Base-by-base conservation (phyloP, 2,329 filamentous ascomycete genomes). In the Pezicula neosporulosa region DNA sequence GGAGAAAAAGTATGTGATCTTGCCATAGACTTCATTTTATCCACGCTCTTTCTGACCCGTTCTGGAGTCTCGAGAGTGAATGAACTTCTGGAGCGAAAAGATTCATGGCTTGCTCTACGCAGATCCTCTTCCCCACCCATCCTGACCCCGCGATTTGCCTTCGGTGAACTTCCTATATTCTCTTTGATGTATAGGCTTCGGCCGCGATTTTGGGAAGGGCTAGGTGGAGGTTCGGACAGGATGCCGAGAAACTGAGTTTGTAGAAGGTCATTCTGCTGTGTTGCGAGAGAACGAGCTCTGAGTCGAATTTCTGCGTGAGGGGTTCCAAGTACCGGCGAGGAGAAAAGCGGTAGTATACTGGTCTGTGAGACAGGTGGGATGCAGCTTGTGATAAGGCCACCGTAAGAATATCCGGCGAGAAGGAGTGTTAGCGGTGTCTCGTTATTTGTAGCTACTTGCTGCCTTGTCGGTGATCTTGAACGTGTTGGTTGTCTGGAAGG, bases 371-470 rank as follows among this genome's bases (percentile, higher is more conserved):
- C 70, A 0, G 83, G 75, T 0, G 90, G 89, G 0, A 96, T 77
- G 51, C 86, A 83, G 1, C 81, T 83, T 2, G 90, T 84, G 37
- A 97, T 81, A 63, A 96, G 80, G 4, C 90, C 89, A 41, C 94
- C 94, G 67, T 97, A 97, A 0, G 91, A 96, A 67, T 97, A 97
- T 12, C 92, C 92, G 2, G 81, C 86, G 6, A 94, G 74, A 5
- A 96, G 62, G 3, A 85, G 63, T 44, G 75, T 2, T 68, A 60
- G 51, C 19, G 55, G 49, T 35, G 18, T 16, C 13, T 56, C 35
- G 2, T 19, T 2, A 12, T 30, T 18, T 18, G 50, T 37, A 12
- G 8, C 13, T n/a, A 16, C 15, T 16, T 53, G 48, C 13, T 24
- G 30, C 10, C 21, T 43, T 2, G 47, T 9, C 15, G 36, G 18